Evolutionary conservation across 441 rosid species (phyloP).

Genomic region (Eruca vesicaria): DNA sequence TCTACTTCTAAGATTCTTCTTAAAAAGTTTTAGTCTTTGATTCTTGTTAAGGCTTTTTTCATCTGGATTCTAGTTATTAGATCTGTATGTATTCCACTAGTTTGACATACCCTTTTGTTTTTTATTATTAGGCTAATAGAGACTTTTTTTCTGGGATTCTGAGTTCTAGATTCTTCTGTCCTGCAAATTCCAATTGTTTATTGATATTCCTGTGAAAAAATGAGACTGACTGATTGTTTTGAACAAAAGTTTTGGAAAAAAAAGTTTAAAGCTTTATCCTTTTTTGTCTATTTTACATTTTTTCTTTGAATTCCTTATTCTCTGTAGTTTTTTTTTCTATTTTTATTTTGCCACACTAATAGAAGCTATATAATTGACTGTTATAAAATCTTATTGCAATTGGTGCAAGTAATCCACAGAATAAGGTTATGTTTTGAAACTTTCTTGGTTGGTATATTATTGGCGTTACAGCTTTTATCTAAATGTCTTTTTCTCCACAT

Average conservation of each 20-base stretch:
- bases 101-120: slow-evolving; percentile 28
- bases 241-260: slow-evolving; percentile 36
- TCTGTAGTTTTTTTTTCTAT: background rate
- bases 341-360: background rate
- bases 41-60: slow-evolving; percentile 5
- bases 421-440: background rate
- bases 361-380: background rate
- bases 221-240: slow-evolving; percentile 28
- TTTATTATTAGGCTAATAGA: slow-evolving; percentile 23
- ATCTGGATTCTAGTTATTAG: slow-evolving; percentile 36
- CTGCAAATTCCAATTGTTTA: slow-evolving; percentile 41
- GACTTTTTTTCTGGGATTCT: slow-evolving; percentile 14
- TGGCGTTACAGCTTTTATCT: slow-evolving; percentile 19
- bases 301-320: slow-evolving; percentile 39
- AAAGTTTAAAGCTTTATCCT: slow-evolving; percentile 41
- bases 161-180: slow-evolving; percentile 26
- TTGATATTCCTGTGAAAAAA: slow-evolving; percentile 11
- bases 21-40: slow-evolving; percentile 19
- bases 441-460: slow-evolving; percentile 9
- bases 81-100: slow-evolving; percentile 44
- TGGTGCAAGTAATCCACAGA: slow-evolving; percentile 1
- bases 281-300: slow-evolving; percentile 43
- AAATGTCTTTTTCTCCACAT: slow-evolving; percentile 25
- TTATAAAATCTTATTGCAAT: background rate
- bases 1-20: slow-evolving; percentile 11